Base-by-base conservation (phyloP, 2,329 filamentous ascomycete genomes). In the Colletotrichum chlorophyti region DNA sequence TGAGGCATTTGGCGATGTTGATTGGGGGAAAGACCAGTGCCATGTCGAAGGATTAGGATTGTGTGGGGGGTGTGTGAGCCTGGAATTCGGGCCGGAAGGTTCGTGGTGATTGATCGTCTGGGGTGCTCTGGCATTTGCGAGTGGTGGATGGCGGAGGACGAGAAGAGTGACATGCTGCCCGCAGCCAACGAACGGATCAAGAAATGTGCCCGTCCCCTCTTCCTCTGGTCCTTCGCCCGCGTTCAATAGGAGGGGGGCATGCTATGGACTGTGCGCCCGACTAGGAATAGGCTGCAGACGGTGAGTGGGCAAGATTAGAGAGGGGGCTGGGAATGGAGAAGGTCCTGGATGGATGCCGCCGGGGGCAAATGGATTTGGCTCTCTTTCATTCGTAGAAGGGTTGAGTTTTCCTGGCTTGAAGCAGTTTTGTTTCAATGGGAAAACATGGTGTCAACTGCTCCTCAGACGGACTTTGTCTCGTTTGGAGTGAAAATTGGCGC, bases 361-460 rank as follows among this genome's bases (percentile, higher is more conserved):
- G n/a, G n/a, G n/a, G 55, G 55, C 12, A 23, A 32, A 46, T 31
- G 32, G 34, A 46, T 47, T 54, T 47, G 54, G 41, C 23, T 40
- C 26, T 7, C 40, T 58, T 38, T 53, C 41, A 58, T 58, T 58
- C 41, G 42, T 29, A 42, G 54, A 23, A 21, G 27, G n/a, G n/a
- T n/a, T n/a, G 29, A 34, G 34, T 19, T 27, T 24, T 41, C 17
- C 45, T 58, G 31, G 41, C 50, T 58, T 29, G 49, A 48, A 15
- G 42, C 49, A 58, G 51, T 31, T 24, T 24, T 43, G 50, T 55
- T 59, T 49, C 55, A 38, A 43, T 55, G 49, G 51, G 55, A 55
- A 29, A 43, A 53, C 37, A 55, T 40, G 29, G 37, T 35, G 40
- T 54, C 52, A 15, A 54, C 42, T 49, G 41, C 37, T 41, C 55